These are phyloP conservation scores for Eutypa lata DNA, from an alignment of 2,329 filamentous ascomycete species.

Conservation along the genomic window DNA sequence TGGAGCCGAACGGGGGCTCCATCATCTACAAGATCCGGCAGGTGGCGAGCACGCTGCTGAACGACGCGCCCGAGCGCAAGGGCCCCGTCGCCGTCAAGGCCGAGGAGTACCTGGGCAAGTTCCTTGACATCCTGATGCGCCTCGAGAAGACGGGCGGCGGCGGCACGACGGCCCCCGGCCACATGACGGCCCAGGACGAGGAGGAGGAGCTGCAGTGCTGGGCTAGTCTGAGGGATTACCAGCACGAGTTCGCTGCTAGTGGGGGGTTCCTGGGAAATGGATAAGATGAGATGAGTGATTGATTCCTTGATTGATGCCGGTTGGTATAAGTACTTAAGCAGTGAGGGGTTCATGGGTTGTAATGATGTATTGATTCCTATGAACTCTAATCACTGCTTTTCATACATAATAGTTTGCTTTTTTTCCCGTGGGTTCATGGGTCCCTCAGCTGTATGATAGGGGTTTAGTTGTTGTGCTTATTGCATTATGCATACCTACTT, in stretches of 20 bases:
- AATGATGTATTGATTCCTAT: too few species aligned
- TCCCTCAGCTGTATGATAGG: too few species aligned
- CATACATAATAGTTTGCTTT: too few species aligned
- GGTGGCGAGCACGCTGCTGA: constrained; percentile 76
- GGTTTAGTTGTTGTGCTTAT: too few species aligned
- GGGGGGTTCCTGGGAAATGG: constrained; percentile 47
- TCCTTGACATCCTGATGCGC: constrained; percentile 71
- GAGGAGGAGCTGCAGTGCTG: constrained; percentile 74
- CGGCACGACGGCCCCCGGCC: constrained; percentile 18
- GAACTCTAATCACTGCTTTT: too few species aligned
- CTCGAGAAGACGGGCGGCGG: constrained; percentile 62
- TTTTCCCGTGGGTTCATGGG: too few species aligned
- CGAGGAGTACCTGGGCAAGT: constrained; percentile 68
- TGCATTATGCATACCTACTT: too few species aligned
- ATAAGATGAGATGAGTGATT: constrained; percentile 1
- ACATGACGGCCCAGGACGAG: constrained; percentile 59
- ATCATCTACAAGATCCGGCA: constrained; percentile 82
- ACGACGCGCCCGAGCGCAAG: constrained; percentile 50
- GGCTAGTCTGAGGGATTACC: constrained; percentile 77
- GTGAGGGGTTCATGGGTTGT: too few species aligned
- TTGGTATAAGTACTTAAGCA: too few species aligned
- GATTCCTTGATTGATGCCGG: too few species aligned
- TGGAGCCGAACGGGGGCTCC: constrained; percentile 68
- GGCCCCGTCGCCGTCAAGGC: constrained; percentile 52
- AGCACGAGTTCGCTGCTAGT: constrained; percentile 66